phyloP scores from a whole-genome alignment of 768 basidiomycete species.

The Hypsizygus marmoreus region DNA sequence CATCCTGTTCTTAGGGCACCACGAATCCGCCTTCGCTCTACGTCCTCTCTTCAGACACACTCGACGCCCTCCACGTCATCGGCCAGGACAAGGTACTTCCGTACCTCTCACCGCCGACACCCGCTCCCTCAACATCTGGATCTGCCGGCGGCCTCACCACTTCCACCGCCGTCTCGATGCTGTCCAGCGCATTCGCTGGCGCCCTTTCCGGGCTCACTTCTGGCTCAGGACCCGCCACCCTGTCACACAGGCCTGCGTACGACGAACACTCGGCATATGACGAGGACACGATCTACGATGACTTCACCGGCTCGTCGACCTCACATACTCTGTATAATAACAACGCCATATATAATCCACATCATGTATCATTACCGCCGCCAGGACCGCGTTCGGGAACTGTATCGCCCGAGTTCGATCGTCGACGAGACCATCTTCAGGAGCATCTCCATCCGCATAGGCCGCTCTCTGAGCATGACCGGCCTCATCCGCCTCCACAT shows the following conservation, averaged over 20 bases:
- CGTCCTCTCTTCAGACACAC: conserved; percentile 57
- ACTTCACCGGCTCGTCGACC: neutral
- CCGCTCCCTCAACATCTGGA: conserved; percentile 18
- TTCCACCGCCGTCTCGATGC: conserved; percentile 7
- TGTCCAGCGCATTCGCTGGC: conserved; percentile 12
- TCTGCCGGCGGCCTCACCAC: conserved; percentile 9
- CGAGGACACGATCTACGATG: neutral
- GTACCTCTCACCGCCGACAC: conserved; percentile 37
- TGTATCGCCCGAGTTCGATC: neutral
- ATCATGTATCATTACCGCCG: neutral
- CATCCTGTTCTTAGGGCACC: conserved; percentile 46
- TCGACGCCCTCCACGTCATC: conserved; percentile 53
- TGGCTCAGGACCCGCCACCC: too few species aligned
- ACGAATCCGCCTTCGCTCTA: conserved; percentile 54
- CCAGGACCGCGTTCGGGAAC: neutral
- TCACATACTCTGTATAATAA: neutral
- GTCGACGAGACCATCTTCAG: conserved; percentile 1
- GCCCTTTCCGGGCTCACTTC: too few species aligned
- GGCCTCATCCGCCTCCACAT: neutral
- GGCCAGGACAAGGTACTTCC: conserved; percentile 46
- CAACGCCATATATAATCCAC: too few species aligned
- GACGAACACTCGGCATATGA: neutral
- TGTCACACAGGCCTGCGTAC: too few species aligned
- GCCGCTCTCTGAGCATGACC: neutral
- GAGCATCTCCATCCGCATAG: neutral